Evolutionary conservation across 2,329 filamentous ascomycete genomes (phyloP).

Genomic region (Aspergillus sp.): DNA sequence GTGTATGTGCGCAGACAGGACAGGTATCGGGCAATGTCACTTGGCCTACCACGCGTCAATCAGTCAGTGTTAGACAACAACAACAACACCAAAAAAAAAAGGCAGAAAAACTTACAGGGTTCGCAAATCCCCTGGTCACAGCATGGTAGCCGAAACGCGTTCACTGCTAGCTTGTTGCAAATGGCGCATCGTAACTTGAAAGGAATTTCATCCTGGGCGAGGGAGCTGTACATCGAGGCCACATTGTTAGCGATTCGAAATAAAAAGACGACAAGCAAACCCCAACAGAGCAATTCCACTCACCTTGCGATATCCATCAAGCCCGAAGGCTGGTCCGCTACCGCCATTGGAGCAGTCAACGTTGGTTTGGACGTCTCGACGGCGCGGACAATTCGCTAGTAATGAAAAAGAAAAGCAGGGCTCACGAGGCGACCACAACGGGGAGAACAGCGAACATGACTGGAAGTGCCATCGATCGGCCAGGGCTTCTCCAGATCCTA

Average conservation of each 20-base stretch:
- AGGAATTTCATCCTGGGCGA: conserved; percentile 79
- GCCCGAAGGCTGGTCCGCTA: conserved; percentile 32
- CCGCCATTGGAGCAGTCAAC: conserved; percentile 25
- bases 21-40: conserved; percentile 67
- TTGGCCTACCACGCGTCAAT: conserved; percentile 51
- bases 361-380: background rate
- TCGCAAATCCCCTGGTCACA: conserved; percentile 95
- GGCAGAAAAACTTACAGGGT: conserved; percentile 55
- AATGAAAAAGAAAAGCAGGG: background rate
- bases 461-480: conserved; percentile 10
- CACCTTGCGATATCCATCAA: conserved; percentile 39
- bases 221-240: conserved; percentile 47
- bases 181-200: conserved; percentile 91
- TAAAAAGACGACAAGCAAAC: no score
- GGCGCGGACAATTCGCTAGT: background rate
- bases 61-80: background rate
- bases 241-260: no score
- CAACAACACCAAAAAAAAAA: conserved; percentile 1
- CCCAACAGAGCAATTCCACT: conserved; percentile 1
- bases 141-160: conserved; percentile 84
- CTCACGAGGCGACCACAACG: conserved; percentile 9
- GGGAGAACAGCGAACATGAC: conserved; percentile 13
- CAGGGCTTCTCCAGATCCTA: background rate
- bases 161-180: conserved; percentile 82
- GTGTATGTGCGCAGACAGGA: conserved; percentile 86